phyloP scores from a whole-genome alignment of 2,329 filamentous ascomycete species.

The Dactylellina cionopaga region DNA sequence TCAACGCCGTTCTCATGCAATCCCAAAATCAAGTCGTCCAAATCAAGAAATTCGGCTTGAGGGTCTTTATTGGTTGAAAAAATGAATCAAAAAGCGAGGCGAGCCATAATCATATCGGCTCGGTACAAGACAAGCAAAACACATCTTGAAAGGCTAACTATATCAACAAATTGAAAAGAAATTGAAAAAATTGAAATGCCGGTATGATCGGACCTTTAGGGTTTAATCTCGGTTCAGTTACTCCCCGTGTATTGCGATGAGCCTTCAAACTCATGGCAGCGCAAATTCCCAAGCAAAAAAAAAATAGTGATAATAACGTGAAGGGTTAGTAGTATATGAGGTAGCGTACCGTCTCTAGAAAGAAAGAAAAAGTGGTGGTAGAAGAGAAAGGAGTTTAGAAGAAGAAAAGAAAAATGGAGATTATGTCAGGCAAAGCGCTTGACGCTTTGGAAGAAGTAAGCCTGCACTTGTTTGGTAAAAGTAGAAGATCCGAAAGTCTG shows the following conservation, averaged over 20 bases:
- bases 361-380: too few species aligned
- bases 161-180: too few species aligned
- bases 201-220: not conserved
- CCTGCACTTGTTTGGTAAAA: constrained; percentile 20
- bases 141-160: too few species aligned
- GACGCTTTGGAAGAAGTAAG: not conserved
- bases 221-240: constrained; percentile 6
- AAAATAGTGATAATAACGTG: not conserved
- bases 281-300: not conserved
- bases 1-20: constrained; percentile 38
- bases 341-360: too few species aligned
- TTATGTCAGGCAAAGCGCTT: not conserved
- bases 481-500: constrained; percentile 20
- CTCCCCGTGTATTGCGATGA: constrained; percentile 6
- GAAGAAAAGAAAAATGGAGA: not conserved
- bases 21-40: constrained; percentile 9
- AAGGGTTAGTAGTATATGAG: not conserved
- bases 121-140: not conserved
- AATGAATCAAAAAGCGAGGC: not conserved
- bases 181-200: not conserved
- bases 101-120: constrained; percentile 2
- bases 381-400: too few species aligned
- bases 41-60: too few species aligned
- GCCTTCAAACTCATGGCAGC: not conserved
- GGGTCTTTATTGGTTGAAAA: constrained; percentile 28